These are phyloP conservation scores for Mallotus nudiflorus DNA, from an alignment of 345 rosid species.

Conservation along the genomic window DNA sequence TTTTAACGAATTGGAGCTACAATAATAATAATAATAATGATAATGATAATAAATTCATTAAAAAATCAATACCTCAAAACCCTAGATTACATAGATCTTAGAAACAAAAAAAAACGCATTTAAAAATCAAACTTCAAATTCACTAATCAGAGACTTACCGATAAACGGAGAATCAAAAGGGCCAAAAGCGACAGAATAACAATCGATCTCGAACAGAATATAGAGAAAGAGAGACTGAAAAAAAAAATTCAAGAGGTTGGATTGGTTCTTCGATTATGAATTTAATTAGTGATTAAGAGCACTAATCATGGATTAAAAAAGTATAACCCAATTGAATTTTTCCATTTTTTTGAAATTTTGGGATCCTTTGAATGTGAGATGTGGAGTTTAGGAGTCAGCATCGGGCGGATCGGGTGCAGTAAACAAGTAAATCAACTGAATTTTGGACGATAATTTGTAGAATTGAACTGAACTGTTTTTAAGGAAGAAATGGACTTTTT, in stretches of 20 bases:
- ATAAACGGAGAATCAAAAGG: conserved; percentile 7
- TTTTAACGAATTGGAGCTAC: too few species aligned
- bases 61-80: neutral
- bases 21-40: too few species aligned
- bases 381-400: too few species aligned
- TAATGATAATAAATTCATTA: neutral
- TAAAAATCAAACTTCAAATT: neutral
- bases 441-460: too few species aligned
- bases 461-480: too few species aligned
- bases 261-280: neutral
- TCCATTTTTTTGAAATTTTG: too few species aligned
- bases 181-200: neutral
- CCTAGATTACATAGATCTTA: conserved; percentile 16
- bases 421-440: too few species aligned
- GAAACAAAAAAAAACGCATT: neutral
- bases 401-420: too few species aligned
- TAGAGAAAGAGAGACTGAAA: neutral
- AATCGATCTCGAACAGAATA: neutral
- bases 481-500: too few species aligned
- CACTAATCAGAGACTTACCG: conserved; percentile 6
- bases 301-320: too few species aligned
- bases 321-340: too few species aligned
- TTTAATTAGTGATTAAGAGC: neutral
- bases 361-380: too few species aligned
- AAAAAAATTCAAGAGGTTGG: neutral